Evolutionary conservation across 2,329 filamentous ascomycete species (phyloP).

Genomic region (Blumeria hordei): DNA sequence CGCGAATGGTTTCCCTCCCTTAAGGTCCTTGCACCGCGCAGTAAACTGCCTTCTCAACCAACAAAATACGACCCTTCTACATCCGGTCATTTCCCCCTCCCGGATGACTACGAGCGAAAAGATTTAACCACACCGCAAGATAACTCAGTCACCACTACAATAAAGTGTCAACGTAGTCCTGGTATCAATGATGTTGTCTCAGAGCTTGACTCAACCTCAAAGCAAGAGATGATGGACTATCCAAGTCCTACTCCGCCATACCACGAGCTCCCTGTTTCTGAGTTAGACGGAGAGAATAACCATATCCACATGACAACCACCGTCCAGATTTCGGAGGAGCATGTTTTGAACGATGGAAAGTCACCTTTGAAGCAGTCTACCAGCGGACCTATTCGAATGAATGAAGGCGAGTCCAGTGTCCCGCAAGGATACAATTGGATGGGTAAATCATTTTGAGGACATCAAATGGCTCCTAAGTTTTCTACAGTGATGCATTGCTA

Average conservation of each 20-base stretch:
- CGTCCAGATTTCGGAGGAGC: constrained; percentile 4
- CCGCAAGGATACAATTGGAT: too few species aligned
- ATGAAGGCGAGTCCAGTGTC: too few species aligned
- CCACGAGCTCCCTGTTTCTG: neutral
- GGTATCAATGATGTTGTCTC: constrained; percentile 3
- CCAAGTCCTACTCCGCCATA: neutral
- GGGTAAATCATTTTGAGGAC: too few species aligned
- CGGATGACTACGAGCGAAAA: neutral
- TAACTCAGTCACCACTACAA: constrained; percentile 3
- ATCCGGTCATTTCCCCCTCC: neutral
- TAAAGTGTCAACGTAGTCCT: constrained; percentile 3
- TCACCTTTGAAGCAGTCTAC: too few species aligned
- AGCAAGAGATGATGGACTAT: neutral
- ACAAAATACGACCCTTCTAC: neutral
- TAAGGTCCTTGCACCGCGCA: constrained; percentile 1
- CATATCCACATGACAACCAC: constrained; percentile 4
- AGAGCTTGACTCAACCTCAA: constrained; percentile 2
- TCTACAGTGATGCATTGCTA: too few species aligned
- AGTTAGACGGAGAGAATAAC: neutral
- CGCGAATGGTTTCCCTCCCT: constrained; percentile 7
- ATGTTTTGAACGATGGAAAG: neutral
- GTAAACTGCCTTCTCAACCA: neutral
- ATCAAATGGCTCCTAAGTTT: too few species aligned
- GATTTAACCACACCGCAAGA: constrained; percentile 4
- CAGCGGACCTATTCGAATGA: too few species aligned